These are phyloP conservation scores for Paradendryphiella salina DNA, from an alignment of 2,329 filamentous ascomycete species.

Conservation along the genomic window DNA sequence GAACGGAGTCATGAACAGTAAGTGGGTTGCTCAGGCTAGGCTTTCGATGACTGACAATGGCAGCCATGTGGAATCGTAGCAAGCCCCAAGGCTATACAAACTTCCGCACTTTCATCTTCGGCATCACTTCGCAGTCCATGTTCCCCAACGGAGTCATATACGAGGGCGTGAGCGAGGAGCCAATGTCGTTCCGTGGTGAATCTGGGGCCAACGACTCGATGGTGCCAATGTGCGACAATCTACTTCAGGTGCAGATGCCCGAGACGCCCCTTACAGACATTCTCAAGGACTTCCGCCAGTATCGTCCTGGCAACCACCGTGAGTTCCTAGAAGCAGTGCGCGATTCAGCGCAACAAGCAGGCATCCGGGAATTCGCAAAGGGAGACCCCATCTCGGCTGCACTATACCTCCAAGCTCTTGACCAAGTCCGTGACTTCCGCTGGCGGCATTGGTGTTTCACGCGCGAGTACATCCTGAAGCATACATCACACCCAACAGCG, in stretches of 20 bases:
- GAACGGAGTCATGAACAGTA: constrained; percentile 77
- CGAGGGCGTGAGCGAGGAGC: constrained; percentile 76
- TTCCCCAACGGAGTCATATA: constrained; percentile 91
- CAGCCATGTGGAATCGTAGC: constrained; percentile 86
- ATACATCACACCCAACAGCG: constrained; percentile 73
- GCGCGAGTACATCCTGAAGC: constrained; percentile 80
- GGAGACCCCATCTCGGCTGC: constrained; percentile 62
- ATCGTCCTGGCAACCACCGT: constrained; percentile 86
- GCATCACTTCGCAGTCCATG: constrained; percentile 91
- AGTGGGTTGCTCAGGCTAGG: constrained; percentile 24
- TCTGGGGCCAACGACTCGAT: constrained; percentile 94
- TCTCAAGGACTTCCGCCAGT: constrained; percentile 83
- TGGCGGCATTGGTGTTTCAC: constrained; percentile 88
- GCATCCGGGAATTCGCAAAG: constrained; percentile 64
- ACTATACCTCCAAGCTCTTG: constrained; percentile 57
- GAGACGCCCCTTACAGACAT: constrained; percentile 86
- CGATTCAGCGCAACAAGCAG: constrained; percentile 54
- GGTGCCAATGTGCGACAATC: constrained; percentile 85
- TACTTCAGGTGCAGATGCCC: constrained; percentile 85
- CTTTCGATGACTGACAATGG: constrained; percentile 7
- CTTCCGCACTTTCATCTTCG: constrained; percentile 96
- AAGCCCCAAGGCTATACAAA: constrained; percentile 81
- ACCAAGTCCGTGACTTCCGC: constrained; percentile 79
- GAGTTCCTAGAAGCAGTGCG: constrained; percentile 77
- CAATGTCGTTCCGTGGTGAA: constrained; percentile 84